A percentile compares a stretch with the other conserved stretches of the same genome.
Conservation (phyloP, 371 early-diverging fungal species). For the Mortierella sp. region DNA sequence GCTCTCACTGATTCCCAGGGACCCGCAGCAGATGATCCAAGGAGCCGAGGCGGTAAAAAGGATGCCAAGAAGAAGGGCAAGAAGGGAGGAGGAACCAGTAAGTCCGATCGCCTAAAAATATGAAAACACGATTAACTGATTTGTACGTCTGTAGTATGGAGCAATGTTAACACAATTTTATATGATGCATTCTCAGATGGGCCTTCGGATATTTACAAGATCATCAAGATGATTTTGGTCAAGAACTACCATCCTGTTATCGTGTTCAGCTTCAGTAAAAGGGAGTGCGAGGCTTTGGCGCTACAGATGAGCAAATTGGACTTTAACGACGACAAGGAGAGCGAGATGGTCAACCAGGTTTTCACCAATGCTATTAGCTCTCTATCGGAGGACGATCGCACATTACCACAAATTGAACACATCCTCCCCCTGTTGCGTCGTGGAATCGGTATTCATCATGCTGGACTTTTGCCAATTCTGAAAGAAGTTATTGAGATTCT, state of each 20-base stretch:
- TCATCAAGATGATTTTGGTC: constrained; percentile 94
- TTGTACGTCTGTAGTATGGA: too few relatives aligned
- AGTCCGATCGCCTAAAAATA: background rate
- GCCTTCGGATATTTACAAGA: constrained; percentile 90
- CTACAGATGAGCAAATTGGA: constrained; percentile 93
- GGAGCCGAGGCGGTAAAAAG: constrained; percentile 67
- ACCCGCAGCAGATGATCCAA: constrained; percentile 62
- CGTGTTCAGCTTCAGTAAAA: constrained; percentile 98
- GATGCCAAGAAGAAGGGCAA: constrained; percentile 64
- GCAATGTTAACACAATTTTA: background rate
- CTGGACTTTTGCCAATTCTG: constrained; percentile 98
- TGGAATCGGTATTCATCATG: constrained; percentile 99
- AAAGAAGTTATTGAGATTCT: constrained; percentile 99
- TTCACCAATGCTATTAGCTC: constrained; percentile 95
- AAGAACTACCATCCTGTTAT: constrained; percentile 99
- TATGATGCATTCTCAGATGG: constrained; percentile 44
- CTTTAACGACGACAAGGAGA: constrained; percentile 93
- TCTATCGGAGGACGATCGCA: constrained; percentile 94
- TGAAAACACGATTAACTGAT: background rate
- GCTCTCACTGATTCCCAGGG: constrained; percentile 76
- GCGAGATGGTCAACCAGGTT: constrained; percentile 89
- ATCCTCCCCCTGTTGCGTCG: constrained; percentile 94
- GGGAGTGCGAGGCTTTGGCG: constrained; percentile 97
- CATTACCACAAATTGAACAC: constrained; percentile 95
- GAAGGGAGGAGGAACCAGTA: constrained; percentile 46